Conservation (phyloP, 176 grass and related monocot genomes). For the Musa acuminata region DNA sequence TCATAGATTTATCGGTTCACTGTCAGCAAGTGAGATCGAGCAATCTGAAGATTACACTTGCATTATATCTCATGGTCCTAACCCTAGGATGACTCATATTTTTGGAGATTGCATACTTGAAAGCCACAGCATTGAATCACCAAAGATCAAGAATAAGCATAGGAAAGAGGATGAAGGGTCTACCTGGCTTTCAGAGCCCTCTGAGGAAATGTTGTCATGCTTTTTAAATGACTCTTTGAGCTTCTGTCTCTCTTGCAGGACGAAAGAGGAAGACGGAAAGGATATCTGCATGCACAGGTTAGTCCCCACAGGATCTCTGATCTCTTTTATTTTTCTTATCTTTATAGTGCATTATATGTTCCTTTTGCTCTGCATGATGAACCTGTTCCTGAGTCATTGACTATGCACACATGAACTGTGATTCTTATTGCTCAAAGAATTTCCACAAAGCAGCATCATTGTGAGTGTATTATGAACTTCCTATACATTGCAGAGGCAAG, state of each 20-base stretch:
- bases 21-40: slow-evolving; percentile 83
- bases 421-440: neutral
- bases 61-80: slow-evolving; percentile 80
- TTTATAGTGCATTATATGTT: neutral
- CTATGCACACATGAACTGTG: neutral
- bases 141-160: slow-evolving; percentile 15
- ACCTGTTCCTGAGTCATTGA: neutral
- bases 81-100: slow-evolving; percentile 90
- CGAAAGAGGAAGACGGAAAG: slow-evolving; percentile 52
- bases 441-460: neutral
- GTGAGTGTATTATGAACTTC: neutral
- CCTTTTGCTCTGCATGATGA: slow-evolving; percentile 3
- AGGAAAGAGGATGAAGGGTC: slow-evolving; percentile 7
- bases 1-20: slow-evolving; percentile 20
- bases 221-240: slow-evolving; percentile 41
- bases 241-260: slow-evolving; percentile 70
- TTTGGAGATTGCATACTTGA: slow-evolving; percentile 86
- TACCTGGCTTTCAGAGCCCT: slow-evolving; percentile 29
- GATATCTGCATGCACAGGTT: slow-evolving; percentile 97
- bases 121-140: slow-evolving; percentile 36
- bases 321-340: neutral
- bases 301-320: neutral
- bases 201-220: slow-evolving; percentile 9
- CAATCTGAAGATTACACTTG: slow-evolving; percentile 98
- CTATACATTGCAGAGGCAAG: slow-evolving; percentile 46